A percentile compares a stretch with the other conserved stretches of the same genome.
These are phyloP conservation scores for Pyrenochaeta sp. DNA, from an alignment of 2,329 filamentous ascomycete genomes.

Conservation along the genomic window DNA sequence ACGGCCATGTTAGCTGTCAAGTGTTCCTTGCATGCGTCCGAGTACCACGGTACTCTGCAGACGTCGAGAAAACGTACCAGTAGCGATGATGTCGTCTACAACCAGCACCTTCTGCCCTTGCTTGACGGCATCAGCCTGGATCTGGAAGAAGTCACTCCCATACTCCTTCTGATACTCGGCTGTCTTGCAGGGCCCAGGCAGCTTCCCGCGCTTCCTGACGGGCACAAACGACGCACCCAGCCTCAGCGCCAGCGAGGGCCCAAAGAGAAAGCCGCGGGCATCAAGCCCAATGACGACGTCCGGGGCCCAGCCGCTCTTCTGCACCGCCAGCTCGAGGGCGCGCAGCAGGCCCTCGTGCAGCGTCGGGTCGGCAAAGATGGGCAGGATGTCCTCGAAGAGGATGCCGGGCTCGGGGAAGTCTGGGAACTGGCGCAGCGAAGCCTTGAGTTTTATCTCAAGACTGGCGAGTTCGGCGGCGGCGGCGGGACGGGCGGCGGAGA, in stretches of 20 bases:
- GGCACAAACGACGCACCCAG: slow-evolving; percentile 89
- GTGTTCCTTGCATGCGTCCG: too few species aligned
- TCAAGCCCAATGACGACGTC: slow-evolving; percentile 95
- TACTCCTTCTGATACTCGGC: slow-evolving; percentile 95
- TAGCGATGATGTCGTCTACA: slow-evolving; percentile 98
- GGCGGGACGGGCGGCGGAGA: slow-evolving; percentile 58
- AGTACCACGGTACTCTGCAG: too few species aligned
- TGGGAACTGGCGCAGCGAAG: slow-evolving; percentile 80
- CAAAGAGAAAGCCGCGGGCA: slow-evolving; percentile 93
- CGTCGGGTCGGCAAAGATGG: slow-evolving; percentile 81
- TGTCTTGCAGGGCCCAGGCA: slow-evolving; percentile 86
- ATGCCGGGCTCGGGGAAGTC: slow-evolving; percentile 94
- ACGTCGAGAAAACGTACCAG: slow-evolving; percentile 74
- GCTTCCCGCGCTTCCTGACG: slow-evolving; percentile 93
- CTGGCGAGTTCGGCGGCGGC: slow-evolving; percentile 57
- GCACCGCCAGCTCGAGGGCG: slow-evolving; percentile 84
- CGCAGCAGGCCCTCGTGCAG: slow-evolving; percentile 80
- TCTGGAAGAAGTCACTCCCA: slow-evolving; percentile 93
- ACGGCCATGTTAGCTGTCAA: too few species aligned
- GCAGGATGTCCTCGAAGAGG: slow-evolving; percentile 97
- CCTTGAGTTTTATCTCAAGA: slow-evolving; percentile 73
- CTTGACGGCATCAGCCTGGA: slow-evolving; percentile 86
- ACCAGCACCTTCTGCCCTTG: slow-evolving; percentile 88
- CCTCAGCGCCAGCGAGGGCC: slow-evolving; percentile 83
- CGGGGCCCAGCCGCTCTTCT: slow-evolving; percentile 61